Conservation (phyloP, 805 yeast species). For the Lipomyces yamanashiensis region DNA sequence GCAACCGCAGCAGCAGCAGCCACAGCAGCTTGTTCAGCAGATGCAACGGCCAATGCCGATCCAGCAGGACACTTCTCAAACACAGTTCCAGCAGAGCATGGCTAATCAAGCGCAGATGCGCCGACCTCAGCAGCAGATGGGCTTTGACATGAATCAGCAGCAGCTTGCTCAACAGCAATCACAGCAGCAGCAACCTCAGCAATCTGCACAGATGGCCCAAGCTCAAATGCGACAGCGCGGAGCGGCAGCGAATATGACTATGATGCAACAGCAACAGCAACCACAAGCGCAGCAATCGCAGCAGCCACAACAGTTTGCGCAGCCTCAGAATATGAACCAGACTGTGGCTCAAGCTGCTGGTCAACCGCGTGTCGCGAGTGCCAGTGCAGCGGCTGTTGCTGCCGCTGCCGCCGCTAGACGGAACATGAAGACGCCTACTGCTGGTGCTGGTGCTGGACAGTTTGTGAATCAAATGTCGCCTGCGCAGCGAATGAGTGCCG, state of each 20-base stretch:
- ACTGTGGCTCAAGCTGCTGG: not conserved
- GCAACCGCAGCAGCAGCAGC: conserved; percentile 16
- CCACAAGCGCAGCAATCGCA: conserved; percentile 14
- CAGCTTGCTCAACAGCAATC: conserved; percentile 12
- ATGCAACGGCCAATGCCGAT: not conserved
- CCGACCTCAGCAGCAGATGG: no score
- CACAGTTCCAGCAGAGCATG: no score
- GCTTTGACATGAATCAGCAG: conserved; percentile 13
- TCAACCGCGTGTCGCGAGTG: not conserved
- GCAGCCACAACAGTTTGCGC: conserved; percentile 16
- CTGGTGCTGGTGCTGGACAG: conserved; percentile 1
- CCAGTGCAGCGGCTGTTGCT: not conserved
- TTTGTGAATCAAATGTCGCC: conserved; percentile 15
- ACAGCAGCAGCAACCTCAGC: conserved; percentile 11
- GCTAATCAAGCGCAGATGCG: no score
- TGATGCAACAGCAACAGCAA: conserved; percentile 8
- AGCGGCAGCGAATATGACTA: conserved; percentile 2
- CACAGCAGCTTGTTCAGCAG: conserved; percentile 13
- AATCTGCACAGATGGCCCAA: conserved; percentile 1
- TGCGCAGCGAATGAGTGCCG: conserved; percentile 17
- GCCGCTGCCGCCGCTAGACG: conserved; percentile 18
- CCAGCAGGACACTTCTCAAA: not conserved
- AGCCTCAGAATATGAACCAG: conserved; percentile 9
- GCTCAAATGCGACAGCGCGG: conserved; percentile 6
- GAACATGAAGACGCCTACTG: conserved; percentile 9